Percentiles rank a stretch among this genome's conserved stretches.
Conservation (phyloP, 192 early-diverging fungal species). For the Backusella westeae region DNA sequence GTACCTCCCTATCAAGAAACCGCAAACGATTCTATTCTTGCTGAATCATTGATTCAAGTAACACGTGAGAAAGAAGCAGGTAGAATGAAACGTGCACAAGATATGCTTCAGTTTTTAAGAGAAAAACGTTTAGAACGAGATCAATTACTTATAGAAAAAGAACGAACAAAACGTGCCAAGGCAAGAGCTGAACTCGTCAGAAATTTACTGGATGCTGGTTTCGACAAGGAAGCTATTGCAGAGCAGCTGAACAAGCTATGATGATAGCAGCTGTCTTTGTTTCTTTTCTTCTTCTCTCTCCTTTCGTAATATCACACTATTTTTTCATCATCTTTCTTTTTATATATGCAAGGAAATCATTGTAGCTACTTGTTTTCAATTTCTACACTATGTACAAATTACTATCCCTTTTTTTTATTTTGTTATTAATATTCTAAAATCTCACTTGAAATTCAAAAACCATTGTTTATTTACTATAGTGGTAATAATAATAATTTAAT, state of each 20-base stretch:
- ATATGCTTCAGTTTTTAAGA: constrained; percentile 29
- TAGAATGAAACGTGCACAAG: constrained; percentile 33
- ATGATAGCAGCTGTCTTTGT: background rate
- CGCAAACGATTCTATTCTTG: constrained; percentile 11
- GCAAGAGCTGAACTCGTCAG: constrained; percentile 34
- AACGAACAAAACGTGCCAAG: constrained; percentile 24
- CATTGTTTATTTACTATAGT: background rate
- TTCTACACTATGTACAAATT: constrained; percentile 8
- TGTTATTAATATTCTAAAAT: background rate
- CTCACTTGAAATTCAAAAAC: background rate
- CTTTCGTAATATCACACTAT: constrained; percentile 4
- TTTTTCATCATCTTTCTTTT: background rate
- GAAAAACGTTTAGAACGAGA: constrained; percentile 30
- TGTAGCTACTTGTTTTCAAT: background rate
- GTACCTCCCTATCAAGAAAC: background rate
- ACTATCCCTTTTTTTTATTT: background rate
- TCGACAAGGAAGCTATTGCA: constrained; percentile 25
- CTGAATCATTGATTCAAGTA: constrained; percentile 30
- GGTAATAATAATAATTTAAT: background rate
- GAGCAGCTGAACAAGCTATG: constrained; percentile 16
- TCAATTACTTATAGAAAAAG: constrained; percentile 26
- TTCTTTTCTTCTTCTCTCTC: background rate
- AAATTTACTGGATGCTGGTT: constrained; percentile 28
- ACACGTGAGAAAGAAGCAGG: constrained; percentile 34
- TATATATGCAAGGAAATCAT: constrained; percentile 3